phyloP scores from a whole-genome alignment of 306 rosid species.

The Casuarina cunninghamiana region DNA sequence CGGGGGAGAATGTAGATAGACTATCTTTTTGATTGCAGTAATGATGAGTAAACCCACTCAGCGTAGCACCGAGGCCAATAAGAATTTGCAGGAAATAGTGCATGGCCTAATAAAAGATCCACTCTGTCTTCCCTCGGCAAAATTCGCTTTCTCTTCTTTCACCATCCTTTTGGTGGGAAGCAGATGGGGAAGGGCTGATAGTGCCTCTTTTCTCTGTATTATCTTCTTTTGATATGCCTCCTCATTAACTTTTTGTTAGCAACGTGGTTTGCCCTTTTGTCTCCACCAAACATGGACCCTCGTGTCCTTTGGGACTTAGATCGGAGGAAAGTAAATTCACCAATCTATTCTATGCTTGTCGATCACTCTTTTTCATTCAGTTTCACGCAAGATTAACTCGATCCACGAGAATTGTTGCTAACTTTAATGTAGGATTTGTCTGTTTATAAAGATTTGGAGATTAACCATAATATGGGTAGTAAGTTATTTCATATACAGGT shows the following conservation, averaged over 20 bases:
- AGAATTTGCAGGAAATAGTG: slow-evolving; percentile 32
- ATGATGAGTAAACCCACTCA: slow-evolving; percentile 63
- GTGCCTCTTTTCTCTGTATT: slow-evolving; percentile 15
- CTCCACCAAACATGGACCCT: neutral
- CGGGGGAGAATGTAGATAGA: slow-evolving; percentile 32
- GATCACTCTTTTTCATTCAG: too few relatives aligned
- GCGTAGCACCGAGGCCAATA: slow-evolving; percentile 36
- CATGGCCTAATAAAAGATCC: slow-evolving; percentile 32
- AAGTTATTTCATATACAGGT: too few relatives aligned
- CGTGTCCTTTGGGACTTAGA: neutral
- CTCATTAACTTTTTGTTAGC: neutral
- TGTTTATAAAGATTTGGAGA: too few relatives aligned
- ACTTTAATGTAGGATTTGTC: too few relatives aligned
- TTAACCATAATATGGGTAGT: too few relatives aligned
- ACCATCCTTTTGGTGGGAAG: slow-evolving; percentile 34
- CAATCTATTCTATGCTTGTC: too few relatives aligned
- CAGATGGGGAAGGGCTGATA: slow-evolving; percentile 27
- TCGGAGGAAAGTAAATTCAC: too few relatives aligned
- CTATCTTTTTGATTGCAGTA: slow-evolving; percentile 46
- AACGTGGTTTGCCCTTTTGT: slow-evolving; percentile 1
- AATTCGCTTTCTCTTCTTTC: slow-evolving; percentile 28
- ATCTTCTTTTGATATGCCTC: slow-evolving; percentile 10
- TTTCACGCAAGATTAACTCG: too few relatives aligned
- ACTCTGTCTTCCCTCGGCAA: slow-evolving; percentile 29
- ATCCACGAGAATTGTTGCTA: too few relatives aligned